These are phyloP conservation scores for Microcyclospora tardicrescens DNA, from an alignment of 2,329 filamentous ascomycete species.

Conservation along the genomic window DNA sequence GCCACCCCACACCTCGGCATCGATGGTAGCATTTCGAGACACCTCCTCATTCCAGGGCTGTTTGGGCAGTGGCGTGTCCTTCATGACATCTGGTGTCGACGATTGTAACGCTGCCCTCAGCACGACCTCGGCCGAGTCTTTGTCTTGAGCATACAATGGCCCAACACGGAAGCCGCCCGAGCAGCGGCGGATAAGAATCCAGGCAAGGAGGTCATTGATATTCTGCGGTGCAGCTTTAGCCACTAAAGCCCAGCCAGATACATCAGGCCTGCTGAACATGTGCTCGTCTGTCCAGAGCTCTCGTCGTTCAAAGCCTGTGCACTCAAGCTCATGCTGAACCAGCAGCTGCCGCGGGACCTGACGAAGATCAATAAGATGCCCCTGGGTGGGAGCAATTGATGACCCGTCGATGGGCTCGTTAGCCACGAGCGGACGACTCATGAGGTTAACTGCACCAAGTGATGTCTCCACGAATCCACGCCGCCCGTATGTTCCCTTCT, in stretches of 20 bases:
- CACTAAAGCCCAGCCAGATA: constrained; percentile 18
- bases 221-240: constrained; percentile 2
- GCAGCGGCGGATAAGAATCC: constrained; percentile 21
- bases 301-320: constrained; percentile 22
- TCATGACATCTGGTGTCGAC: constrained; percentile 7
- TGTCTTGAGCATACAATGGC: constrained; percentile 23
- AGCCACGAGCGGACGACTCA: constrained; percentile 13
- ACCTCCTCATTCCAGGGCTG: constrained; percentile 9
- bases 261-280: constrained; percentile 18
- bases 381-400: not conserved
- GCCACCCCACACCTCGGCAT: constrained; percentile 24
- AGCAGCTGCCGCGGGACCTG: constrained; percentile 13
- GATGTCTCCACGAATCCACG: constrained; percentile 20
- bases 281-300: constrained; percentile 20
- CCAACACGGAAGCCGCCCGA: constrained; percentile 23
- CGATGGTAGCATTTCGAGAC: constrained; percentile 9
- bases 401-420: not conserved
- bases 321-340: constrained; percentile 16
- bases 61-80: constrained; percentile 3
- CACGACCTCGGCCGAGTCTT: constrained; percentile 14
- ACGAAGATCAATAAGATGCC: constrained; percentile 13
- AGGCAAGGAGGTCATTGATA: constrained; percentile 14
- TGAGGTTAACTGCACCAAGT: constrained; percentile 17
- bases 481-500: constrained; percentile 24
- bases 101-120: constrained; percentile 17